A percentile compares a stretch with the other conserved stretches of the same genome.
phyloP scores from a whole-genome alignment of 768 basidiomycete genomes.

The Tubosaeta sp. region DNA sequence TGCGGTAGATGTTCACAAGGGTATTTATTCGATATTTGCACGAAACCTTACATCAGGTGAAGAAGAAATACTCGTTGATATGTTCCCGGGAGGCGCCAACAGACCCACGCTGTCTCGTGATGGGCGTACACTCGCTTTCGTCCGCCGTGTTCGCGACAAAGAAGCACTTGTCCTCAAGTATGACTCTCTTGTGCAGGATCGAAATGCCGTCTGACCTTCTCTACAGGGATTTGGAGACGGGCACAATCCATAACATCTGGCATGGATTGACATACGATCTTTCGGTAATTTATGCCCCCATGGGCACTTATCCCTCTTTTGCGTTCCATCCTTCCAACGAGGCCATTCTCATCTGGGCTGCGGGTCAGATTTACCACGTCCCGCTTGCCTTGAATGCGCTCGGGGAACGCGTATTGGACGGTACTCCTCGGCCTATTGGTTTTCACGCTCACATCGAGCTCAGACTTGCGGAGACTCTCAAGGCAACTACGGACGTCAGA shows the following conservation, averaged over 20 bases:
- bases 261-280: constrained; percentile 68
- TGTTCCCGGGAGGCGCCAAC: constrained; percentile 68
- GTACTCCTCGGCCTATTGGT: constrained; percentile 44
- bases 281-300: constrained; percentile 60
- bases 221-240: constrained; percentile 59
- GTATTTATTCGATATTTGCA: constrained; percentile 70
- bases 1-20: constrained; percentile 56
- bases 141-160: constrained; percentile 68
- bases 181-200: constrained; percentile 14
- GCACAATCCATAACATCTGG: constrained; percentile 62
- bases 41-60: constrained; percentile 54
- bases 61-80: constrained; percentile 49
- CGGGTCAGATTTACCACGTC: constrained; percentile 62
- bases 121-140: constrained; percentile 66
- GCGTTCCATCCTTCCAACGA: constrained; percentile 41
- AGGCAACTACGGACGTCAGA: constrained; percentile 46
- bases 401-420: constrained; percentile 46
- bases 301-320: constrained; percentile 78
- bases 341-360: constrained; percentile 65
- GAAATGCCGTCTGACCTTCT: background rate
- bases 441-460: constrained; percentile 65
- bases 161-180: constrained; percentile 71
- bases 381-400: constrained; percentile 37
- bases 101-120: constrained; percentile 69
- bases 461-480: constrained; percentile 57